Percentiles rank a stretch among this genome's conserved stretches.
These are phyloP conservation scores for Solanum virginianum DNA, from an alignment of 257 asterid genomes.

Conservation along the genomic window DNA sequence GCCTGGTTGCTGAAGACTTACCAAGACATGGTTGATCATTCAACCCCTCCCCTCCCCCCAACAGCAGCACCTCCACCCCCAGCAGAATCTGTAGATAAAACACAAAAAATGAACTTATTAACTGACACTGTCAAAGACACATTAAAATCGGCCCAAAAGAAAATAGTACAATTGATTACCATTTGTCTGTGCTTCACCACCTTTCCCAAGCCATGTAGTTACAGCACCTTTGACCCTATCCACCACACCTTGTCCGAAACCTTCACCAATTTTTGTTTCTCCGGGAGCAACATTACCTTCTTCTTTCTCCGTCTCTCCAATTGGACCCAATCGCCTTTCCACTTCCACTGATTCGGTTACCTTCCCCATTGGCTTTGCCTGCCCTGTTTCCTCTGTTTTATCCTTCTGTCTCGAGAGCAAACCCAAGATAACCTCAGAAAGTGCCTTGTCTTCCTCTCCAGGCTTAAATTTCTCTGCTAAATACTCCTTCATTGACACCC, in stretches of 20 bases:
- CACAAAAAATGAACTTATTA: neutral
- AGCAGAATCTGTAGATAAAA: neutral
- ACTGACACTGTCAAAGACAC: no score
- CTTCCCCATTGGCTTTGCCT: constrained; percentile 9
- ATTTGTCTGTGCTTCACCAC: constrained; percentile 14
- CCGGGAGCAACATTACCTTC: constrained; percentile 18
- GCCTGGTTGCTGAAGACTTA: neutral
- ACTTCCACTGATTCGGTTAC: constrained; percentile 50
- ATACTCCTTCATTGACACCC: constrained; percentile 43
- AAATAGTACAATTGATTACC: neutral
- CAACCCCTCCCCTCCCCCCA: neutral
- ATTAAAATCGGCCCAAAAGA: neutral
- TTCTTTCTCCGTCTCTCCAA: constrained; percentile 19
- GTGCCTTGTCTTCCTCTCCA: constrained; percentile 67
- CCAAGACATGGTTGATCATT: neutral
- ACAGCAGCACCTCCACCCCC: neutral
- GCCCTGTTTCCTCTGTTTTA: constrained; percentile 1
- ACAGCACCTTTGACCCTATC: constrained; percentile 42
- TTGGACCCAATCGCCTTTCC: constrained; percentile 22
- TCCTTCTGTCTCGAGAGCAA: constrained; percentile 27
- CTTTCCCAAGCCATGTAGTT: constrained; percentile 48
- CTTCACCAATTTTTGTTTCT: constrained; percentile 1
- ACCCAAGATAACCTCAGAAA: constrained; percentile 44
- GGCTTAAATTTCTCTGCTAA: constrained; percentile 45
- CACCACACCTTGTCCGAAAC: constrained; percentile 32